Conservation (phyloP, 2,329 filamentous ascomycete species). For the Aspergillus clavatus region DNA sequence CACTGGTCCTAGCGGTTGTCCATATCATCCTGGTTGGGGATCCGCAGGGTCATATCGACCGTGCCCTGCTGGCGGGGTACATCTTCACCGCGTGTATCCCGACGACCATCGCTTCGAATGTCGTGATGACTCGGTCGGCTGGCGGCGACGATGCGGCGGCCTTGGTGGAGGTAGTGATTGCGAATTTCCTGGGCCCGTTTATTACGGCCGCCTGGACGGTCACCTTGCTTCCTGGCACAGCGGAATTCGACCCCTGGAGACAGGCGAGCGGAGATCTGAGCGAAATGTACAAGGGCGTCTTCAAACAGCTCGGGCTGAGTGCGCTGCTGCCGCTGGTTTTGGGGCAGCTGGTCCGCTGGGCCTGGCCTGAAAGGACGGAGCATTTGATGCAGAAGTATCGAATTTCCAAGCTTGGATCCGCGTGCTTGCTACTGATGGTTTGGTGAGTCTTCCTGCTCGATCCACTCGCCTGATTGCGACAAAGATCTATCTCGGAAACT, state of each 20-base stretch:
- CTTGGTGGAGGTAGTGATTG: slow-evolving; percentile 64
- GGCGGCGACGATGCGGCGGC: slow-evolving; percentile 63
- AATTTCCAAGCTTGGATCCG: slow-evolving; percentile 42
- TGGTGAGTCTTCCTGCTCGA: slow-evolving; percentile 46
- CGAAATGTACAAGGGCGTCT: slow-evolving; percentile 61
- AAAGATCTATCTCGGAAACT: slow-evolving; percentile 46
- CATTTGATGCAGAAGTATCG: slow-evolving; percentile 50
- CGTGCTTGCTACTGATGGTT: slow-evolving; percentile 47
- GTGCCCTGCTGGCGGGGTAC: slow-evolving; percentile 62
- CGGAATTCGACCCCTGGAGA: slow-evolving; percentile 33
- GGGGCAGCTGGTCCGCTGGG: slow-evolving; percentile 57
- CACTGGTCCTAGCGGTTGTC: slow-evolving; percentile 55
- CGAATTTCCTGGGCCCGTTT: slow-evolving; percentile 65
- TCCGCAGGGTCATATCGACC: slow-evolving; percentile 50
- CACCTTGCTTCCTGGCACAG: slow-evolving; percentile 46
- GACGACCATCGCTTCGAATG: slow-evolving; percentile 68
- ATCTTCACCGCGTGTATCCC: slow-evolving; percentile 64
- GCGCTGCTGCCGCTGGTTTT: slow-evolving; percentile 60
- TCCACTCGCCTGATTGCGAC: too few relatives aligned
- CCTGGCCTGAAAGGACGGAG: slow-evolving; percentile 45
- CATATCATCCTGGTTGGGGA: slow-evolving; percentile 48
- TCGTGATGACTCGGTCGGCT: slow-evolving; percentile 66
- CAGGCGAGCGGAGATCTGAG: slow-evolving; percentile 52
- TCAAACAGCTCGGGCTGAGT: slow-evolving; percentile 63
- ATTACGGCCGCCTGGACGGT: slow-evolving; percentile 61